Base-by-base conservation (phyloP, 441 rosid species). In the California macrophylla region DNA sequence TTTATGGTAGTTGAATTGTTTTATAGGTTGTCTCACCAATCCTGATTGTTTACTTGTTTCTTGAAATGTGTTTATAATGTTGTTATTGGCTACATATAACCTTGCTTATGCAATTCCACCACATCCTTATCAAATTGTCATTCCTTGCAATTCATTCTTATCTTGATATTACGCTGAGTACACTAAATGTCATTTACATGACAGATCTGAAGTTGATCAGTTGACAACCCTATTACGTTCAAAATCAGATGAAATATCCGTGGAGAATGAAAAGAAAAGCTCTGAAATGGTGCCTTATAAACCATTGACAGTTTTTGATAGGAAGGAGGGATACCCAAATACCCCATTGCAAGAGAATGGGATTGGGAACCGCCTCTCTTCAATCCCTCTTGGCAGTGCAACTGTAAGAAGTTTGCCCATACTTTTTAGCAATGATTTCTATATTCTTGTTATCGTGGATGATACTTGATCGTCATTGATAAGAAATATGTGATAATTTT, bases 171-270 rank as follows among this genome's bases (percentile, higher is more conserved):
- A 12, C 47, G 30, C 29, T 64, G 25, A 16, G 34, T 68, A 13
- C 67, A 29, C 18, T 29, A 2, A 32, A 52, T 74, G 45, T 72
- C 74, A 1, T 6, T 66, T 74, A 23, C 67, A 74, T 52, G 40
- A 21, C 91, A 94, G 99, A 76, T 78, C 90, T 45, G 99, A 94
- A 83, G 85, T 90, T 77, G 91, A 89, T 82, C 93, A 76, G 29
- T 75, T 94, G 82, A 89, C 94, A 28, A 75, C 90, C 20, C 72
- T 94, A 66, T 77, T 94, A 75, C 92, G 74, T 42, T 87, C 94
- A 52, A 86, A 80, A 82, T 80, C 80, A 76, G 75, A 63, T 75
- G 91, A 83, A 65, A 61, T 67, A 28, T 77, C 82, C 65, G 67
- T 77, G 77, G 77, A 66, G 69, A 72, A 66, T 66, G 83, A 80